Evolutionary conservation across 202 grass and related monocot genomes (phyloP), one percentile per base, ranked within the genome.

Genomic region (Eragrostis tef): DNA sequence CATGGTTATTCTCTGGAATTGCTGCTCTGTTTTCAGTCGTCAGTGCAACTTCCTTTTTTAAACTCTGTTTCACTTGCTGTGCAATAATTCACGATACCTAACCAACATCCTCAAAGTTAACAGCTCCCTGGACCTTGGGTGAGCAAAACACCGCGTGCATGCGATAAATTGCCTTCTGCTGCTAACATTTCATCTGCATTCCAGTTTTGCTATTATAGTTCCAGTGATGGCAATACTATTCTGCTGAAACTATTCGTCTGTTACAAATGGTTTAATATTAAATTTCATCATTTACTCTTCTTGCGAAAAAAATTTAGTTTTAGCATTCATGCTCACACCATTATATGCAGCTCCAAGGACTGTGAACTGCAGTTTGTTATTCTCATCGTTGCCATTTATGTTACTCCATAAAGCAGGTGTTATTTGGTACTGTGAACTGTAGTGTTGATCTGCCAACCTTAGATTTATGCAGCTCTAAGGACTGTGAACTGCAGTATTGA

Each of bases 221-320:
- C 41, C 51, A 9, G 0, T 57, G 39, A 26, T 56, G 12, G 77
- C 17, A 51, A 36, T 36, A 48, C 70, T 31, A 31, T 31, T 31
- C 36, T 64, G 14, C 58, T 61, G 58, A 27, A 61, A 61, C 12
- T 26, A 31, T 31, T 31, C 10, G 6, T 4, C 13, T 44, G 45
- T 0, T 29, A 21, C 67, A 22, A 57, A 53, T 85, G n/a, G 58
- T 49, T 49, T n/a, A 76, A 26, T 79, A 41, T 49, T 3, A 43
- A 78, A 47, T 42, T 39, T 25, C 47, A 41, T 6, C 3, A 63
- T 62, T 58, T 43, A 8, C 7, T 34, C 20, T 41, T 11, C 9
- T 20, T 56, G 15, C 5, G 11, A 61, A 78, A 78, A 16, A 16
- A 11, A 25, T n/a, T n/a, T n/a, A 27, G 14, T 74, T 20, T 31